Conservation (phyloP, 257 asterid genomes). For the Rhazya stricta region DNA sequence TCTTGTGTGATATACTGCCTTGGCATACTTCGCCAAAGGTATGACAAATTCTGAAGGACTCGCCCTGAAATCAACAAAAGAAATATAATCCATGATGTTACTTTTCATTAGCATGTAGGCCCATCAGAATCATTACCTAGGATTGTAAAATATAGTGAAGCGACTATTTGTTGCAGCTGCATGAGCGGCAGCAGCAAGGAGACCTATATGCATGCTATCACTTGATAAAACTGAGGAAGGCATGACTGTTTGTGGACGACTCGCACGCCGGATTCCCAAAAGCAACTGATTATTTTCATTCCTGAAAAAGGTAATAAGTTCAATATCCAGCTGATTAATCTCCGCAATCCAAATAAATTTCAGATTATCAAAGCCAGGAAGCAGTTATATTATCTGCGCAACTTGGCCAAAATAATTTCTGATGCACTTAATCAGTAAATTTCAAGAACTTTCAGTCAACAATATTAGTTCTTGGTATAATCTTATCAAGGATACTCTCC, state of each 20-base stretch:
- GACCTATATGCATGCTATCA: slow-evolving; percentile 97
- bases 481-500: neutral
- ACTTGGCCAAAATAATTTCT: neutral
- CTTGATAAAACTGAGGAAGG: slow-evolving; percentile 91
- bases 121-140: slow-evolving; percentile 43
- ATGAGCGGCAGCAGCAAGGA: slow-evolving; percentile 98
- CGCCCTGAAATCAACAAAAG: slow-evolving; percentile 50
- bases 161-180: slow-evolving; percentile 93
- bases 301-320: slow-evolving; percentile 33
- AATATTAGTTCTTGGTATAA: neutral
- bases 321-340: neutral
- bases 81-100: slow-evolving; percentile 10
- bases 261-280: slow-evolving; percentile 86
- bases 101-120: neutral
- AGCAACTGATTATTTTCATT: slow-evolving; percentile 77
- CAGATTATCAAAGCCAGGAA: neutral
- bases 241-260: slow-evolving; percentile 82
- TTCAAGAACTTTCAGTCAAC: neutral
- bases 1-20: slow-evolving; percentile 77
- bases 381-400: neutral
- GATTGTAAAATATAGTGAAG: slow-evolving; percentile 80
- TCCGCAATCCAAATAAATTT: neutral
- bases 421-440: neutral
- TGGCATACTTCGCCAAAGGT: slow-evolving; percentile 82
- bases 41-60: slow-evolving; percentile 89